Percentiles rank a stretch among this genome's conserved stretches.
Conservation (phyloP, 306 rosid species). For the Biancaea sappan region DNA sequence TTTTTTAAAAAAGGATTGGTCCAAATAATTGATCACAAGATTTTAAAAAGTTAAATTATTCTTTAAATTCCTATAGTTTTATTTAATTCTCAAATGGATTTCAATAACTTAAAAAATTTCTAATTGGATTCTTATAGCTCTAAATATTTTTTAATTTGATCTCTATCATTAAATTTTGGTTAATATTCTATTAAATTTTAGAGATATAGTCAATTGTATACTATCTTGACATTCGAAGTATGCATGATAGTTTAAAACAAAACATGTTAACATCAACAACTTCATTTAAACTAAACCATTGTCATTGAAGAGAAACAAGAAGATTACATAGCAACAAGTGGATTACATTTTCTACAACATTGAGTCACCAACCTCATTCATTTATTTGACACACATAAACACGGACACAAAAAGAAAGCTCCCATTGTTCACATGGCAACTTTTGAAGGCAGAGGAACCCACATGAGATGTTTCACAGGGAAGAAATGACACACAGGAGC, state of each 20-base stretch:
- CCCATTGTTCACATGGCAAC: conserved; percentile 36
- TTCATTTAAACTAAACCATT: not conserved
- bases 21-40: too few species aligned
- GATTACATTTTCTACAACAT: not conserved
- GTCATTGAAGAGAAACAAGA: not conserved
- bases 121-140: too few species aligned
- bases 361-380: not conserved
- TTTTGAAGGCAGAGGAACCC: conserved; percentile 49
- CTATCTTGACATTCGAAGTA: too few species aligned
- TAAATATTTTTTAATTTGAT: too few species aligned
- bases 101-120: too few species aligned
- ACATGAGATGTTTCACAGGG: conserved; percentile 55
- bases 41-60: too few species aligned
- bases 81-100: too few species aligned
- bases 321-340: not conserved
- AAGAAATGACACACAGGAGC: conserved; percentile 64
- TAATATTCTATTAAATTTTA: too few species aligned
- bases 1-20: too few species aligned
- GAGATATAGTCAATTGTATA: too few species aligned
- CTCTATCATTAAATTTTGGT: too few species aligned
- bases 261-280: not conserved
- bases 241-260: not conserved
- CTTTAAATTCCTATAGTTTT: too few species aligned
- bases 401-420: not conserved
- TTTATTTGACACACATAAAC: not conserved